Evolutionary conservation across 2,329 filamentous ascomycete genomes (phyloP).

Genomic region (Colletotrichum brevisporum): DNA sequence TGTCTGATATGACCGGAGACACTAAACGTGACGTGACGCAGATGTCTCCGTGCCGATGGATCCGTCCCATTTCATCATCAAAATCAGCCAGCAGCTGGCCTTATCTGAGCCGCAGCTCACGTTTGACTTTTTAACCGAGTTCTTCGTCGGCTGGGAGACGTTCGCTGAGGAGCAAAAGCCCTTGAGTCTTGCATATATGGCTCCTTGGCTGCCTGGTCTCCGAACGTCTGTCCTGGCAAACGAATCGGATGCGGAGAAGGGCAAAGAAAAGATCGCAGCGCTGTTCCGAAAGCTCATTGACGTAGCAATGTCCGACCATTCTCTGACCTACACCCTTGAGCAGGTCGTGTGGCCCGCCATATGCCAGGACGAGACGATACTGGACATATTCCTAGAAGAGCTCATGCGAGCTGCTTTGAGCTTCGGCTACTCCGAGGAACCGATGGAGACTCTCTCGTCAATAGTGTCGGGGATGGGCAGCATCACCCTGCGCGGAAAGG

Average conservation of each 20-base stretch:
- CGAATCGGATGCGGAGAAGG: constrained; percentile 76
- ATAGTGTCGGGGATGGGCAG: constrained; percentile 75
- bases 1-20: not conserved
- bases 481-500: constrained; percentile 74
- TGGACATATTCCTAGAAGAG: constrained; percentile 78
- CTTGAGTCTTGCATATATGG: constrained; percentile 77
- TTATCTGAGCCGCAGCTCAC: constrained; percentile 76
- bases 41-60: constrained; percentile 75
- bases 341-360: constrained; percentile 77
- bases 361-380: constrained; percentile 73
- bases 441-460: constrained; percentile 72
- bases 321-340: constrained; percentile 72
- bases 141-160: constrained; percentile 80
- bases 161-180: constrained; percentile 77
- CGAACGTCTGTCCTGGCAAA: constrained; percentile 71
- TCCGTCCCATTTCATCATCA: constrained; percentile 74
- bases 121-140: constrained; percentile 79
- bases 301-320: constrained; percentile 72
- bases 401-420: constrained; percentile 73
- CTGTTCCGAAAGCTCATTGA: constrained; percentile 78
- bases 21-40: constrained; percentile 44
- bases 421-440: constrained; percentile 70
- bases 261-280: constrained; percentile 73
- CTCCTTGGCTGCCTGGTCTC: constrained; percentile 76
- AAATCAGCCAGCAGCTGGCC: constrained; percentile 75